Base-by-base conservation (phyloP, 1,284 basidiomycete genomes). In the Heterobasidion annosum region DNA sequence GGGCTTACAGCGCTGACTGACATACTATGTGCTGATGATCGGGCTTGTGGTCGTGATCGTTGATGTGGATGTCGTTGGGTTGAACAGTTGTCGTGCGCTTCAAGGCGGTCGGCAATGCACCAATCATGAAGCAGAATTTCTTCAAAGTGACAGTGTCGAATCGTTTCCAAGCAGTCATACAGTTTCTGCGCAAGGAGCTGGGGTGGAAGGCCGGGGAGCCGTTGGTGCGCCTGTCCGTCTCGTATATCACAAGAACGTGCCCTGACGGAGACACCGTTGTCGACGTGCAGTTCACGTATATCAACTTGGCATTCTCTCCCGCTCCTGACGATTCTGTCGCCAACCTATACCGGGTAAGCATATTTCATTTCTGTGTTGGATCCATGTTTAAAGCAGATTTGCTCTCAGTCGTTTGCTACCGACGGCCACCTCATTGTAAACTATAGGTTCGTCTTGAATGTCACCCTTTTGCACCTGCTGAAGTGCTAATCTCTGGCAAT, bases 121-220 rank as follows among this genome's bases (percentile, higher is more conserved):
- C 96, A 0, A 95, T 98, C 64, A 97, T 98, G 94, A 96, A 91
- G 73, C 91, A 96, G 73, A 98, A 98, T 72, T 91, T 96, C 67
- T 98, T 94, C 82, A 96, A 96, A 75, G 96, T 98, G 62, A 95
- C 93, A 0, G 91, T 94, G 4, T 88, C 89, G 49, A 96, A 98
- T 69, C 80, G 89, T 53, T 99, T 98, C 66, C 93, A 97, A 67
- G 91, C 93, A 1, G 96, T 98, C 54, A 95, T 97, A 50, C 87
- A 93, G 62, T 98, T 98, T 67, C 67, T 98, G 68, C 74, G 95
- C 55, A 93, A 88, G 64, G 93, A 98, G 67, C 71, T 98, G 48
- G 88, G 87, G 8, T 92, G 90, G 84, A 95, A 93, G 68, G 74
- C 84, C 8, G 82, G 85, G 0, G 96, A 98, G 63, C 85, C 93